Conservation (phyloP, 2,329 filamentous ascomycete species). For the Ophiostoma pallidulum region DNA sequence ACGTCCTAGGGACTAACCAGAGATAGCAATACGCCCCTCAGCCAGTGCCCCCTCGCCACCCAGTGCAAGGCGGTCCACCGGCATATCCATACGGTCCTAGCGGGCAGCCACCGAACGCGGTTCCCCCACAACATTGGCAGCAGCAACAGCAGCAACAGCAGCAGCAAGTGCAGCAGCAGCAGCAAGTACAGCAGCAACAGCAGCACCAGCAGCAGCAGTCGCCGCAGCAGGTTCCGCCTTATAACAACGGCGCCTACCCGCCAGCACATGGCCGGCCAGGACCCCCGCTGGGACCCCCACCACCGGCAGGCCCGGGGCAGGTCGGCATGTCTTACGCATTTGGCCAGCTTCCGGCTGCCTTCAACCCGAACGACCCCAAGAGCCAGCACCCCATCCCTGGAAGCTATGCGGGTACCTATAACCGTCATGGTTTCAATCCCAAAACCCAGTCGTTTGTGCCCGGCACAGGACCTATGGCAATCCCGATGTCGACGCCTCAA, state of each 20-base stretch:
- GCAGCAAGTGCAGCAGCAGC: constrained; percentile 25
- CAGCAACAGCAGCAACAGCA: constrained; percentile 11
- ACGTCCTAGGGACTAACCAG: neutral
- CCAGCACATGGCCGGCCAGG: constrained; percentile 16
- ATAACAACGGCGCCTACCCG: constrained; percentile 22
- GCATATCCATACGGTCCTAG: constrained; percentile 25
- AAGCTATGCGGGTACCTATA: constrained; percentile 50
- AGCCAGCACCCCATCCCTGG: constrained; percentile 76
- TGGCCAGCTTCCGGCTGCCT: constrained; percentile 64
- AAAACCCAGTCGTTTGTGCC: constrained; percentile 91
- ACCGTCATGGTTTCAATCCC: constrained; percentile 81
- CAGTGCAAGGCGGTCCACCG: neutral
- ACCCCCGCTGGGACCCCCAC: constrained; percentile 16
- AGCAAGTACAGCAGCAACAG: constrained; percentile 19
- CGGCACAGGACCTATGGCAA: constrained; percentile 38
- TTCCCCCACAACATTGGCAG: constrained; percentile 29
- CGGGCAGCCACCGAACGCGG: constrained; percentile 20
- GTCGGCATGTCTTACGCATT: constrained; percentile 58
- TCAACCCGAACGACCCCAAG: constrained; percentile 61
- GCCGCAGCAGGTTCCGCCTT: constrained; percentile 16
- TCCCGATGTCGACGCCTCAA: constrained; percentile 37
- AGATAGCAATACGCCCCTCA: constrained; percentile 28
- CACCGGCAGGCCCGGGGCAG: too few relatives aligned
- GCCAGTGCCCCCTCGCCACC: constrained; percentile 15
- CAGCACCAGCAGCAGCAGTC: constrained; percentile 11